Evolutionary conservation across 1,284 basidiomycete species (phyloP).

Genomic region (Ceratobasidium sp.): DNA sequence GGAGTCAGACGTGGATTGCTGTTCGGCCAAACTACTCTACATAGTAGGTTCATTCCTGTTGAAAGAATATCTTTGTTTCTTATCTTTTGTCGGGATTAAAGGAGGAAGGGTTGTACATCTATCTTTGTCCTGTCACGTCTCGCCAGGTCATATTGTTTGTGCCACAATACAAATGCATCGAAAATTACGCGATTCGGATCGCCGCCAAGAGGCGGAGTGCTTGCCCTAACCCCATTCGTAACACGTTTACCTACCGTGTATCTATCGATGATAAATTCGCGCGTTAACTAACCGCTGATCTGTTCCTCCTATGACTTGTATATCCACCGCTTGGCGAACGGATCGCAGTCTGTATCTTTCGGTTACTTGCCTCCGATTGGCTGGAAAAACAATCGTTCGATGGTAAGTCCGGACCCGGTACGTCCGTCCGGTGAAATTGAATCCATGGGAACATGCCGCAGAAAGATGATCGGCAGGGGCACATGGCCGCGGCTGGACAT

Average conservation of each 20-base stretch:
- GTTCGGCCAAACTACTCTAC: neutral
- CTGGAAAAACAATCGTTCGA: neutral
- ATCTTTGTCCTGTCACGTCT: neutral
- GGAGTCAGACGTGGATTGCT: neutral
- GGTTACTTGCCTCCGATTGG: neutral
- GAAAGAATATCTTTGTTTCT: too few species aligned
- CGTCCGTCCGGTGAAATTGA: neutral
- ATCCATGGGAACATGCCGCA: neutral
- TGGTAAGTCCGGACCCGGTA: neutral
- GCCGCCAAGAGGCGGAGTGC: neutral
- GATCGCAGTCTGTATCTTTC: neutral
- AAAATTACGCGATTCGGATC: neutral
- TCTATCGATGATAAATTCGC: too few species aligned
- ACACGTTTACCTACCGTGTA: too few species aligned
- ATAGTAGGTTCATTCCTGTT: too few species aligned
- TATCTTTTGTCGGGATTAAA: too few species aligned
- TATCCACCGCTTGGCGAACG: neutral
- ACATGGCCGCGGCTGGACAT: neutral
- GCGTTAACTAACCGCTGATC: too few species aligned
- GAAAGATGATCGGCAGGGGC: conserved; percentile 3
- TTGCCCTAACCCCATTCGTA: neutral
- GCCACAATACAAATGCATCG: neutral
- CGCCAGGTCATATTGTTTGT: neutral
- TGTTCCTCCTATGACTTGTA: neutral
- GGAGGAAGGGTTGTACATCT: neutral